phyloP scores from a whole-genome alignment of 192 early-diverging fungal species.

The Globomyces pollinis-pini region DNA sequence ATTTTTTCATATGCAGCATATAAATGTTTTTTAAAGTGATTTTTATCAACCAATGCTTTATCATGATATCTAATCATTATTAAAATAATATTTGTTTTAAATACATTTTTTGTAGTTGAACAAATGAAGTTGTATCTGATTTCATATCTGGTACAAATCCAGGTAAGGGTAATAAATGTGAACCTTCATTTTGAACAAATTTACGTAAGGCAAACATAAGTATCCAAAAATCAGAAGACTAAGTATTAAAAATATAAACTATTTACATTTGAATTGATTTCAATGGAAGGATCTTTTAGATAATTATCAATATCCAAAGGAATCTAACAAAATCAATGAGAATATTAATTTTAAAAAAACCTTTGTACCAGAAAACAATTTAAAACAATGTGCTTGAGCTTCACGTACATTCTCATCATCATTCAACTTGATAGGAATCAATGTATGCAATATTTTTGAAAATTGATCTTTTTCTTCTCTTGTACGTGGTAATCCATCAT shows the following conservation, averaged over 20 bases:
- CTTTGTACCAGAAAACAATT: not conserved
- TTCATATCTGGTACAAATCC: conserved; percentile 97
- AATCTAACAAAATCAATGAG: not conserved
- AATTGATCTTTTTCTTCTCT: not conserved
- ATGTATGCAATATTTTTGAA: not conserved
- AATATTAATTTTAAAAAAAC: not conserved
- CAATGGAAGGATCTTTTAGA: not conserved
- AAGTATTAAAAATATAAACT: not conserved
- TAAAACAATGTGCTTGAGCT: not conserved
- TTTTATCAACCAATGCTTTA: conserved; percentile 63
- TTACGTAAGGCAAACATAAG: conserved; percentile 66
- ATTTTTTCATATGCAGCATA: conserved; percentile 41
- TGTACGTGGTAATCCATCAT: not conserved
- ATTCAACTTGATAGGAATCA: not conserved
- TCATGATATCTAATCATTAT: conserved; percentile 55
- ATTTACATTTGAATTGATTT: conserved; percentile 45
- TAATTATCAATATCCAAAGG: not conserved
- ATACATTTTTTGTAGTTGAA: conserved; percentile 77
- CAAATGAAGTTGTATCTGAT: conserved; percentile 81
- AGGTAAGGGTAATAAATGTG: conserved; percentile 69
- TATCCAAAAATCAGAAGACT: conserved; percentile 77
- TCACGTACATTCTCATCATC: conserved; percentile 2
- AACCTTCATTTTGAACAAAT: conserved; percentile 66
- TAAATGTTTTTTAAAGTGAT: conserved; percentile 22
- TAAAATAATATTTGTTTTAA: too few species aligned